Conservation (phyloP, 2,329 filamentous ascomycete genomes). For the Aspergillus hiratsukae region DNA sequence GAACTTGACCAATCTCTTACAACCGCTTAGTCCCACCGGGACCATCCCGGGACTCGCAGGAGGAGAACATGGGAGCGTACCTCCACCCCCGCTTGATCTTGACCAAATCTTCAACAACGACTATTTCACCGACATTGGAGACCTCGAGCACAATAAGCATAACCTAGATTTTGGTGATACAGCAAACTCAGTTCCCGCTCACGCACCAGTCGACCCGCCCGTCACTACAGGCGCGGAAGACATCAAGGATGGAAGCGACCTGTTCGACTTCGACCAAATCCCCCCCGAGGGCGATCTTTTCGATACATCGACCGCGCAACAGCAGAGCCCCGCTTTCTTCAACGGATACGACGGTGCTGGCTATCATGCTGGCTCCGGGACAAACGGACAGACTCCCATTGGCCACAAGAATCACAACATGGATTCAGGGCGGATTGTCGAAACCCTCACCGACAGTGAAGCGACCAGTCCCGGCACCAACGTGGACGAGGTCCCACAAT, state of each 20-base stretch:
- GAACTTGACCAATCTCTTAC: slow-evolving; percentile 67
- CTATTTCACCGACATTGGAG: slow-evolving; percentile 47
- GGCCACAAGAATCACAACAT: slow-evolving; percentile 14
- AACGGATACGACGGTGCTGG: slow-evolving; percentile 30
- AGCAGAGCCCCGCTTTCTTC: slow-evolving; percentile 25
- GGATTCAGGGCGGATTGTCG: slow-evolving; percentile 35
- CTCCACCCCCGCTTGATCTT: slow-evolving; percentile 48
- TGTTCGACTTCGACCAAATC: slow-evolving; percentile 41
- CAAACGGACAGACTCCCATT: slow-evolving; percentile 5
- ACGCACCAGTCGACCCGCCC: slow-evolving; percentile 14
- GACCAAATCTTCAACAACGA: slow-evolving; percentile 57
- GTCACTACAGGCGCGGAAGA: slow-evolving; percentile 19
- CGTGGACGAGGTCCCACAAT: slow-evolving; percentile 26
- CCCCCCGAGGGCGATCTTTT: slow-evolving; percentile 32
- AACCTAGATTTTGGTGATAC: slow-evolving; percentile 21
- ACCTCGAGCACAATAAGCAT: slow-evolving; percentile 27
- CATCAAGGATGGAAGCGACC: slow-evolving; percentile 32
- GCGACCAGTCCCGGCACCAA: slow-evolving; percentile 38
- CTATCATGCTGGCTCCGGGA: slow-evolving; percentile 10
- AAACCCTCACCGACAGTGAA: slow-evolving; percentile 44
- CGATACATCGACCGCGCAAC: slow-evolving; percentile 20
- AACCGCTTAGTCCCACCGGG: slow-evolving; percentile 75
- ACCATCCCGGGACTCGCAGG: slow-evolving; percentile 64
- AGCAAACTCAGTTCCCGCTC: slow-evolving; percentile 12
- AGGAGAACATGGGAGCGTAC: slow-evolving; percentile 38